phyloP scores from a whole-genome alignment of 1,284 basidiomycete species.

The Farysia itapuensis region DNA sequence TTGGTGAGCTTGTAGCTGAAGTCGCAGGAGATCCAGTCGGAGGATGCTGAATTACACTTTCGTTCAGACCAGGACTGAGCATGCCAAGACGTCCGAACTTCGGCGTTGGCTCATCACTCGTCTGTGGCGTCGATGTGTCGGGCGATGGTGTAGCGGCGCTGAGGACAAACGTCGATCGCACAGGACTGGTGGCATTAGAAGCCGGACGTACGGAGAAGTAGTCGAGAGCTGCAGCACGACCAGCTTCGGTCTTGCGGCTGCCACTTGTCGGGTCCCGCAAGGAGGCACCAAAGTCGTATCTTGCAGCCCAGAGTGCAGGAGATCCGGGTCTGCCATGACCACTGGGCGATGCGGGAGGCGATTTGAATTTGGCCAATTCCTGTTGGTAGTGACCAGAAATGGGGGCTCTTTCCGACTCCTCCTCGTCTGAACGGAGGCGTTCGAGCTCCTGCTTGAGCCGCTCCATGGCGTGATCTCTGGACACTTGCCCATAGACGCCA shows the following conservation, averaged over 20 bases:
- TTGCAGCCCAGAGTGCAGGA: conserved; percentile 43
- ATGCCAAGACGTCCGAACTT: conserved; percentile 45
- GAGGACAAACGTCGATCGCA: conserved; percentile 22
- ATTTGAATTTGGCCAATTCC: conserved; percentile 37
- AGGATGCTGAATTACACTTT: conserved; percentile 40
- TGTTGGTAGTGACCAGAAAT: conserved; percentile 19
- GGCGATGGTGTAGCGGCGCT: conserved; percentile 42
- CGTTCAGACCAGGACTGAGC: conserved; percentile 47
- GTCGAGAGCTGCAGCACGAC: conserved; percentile 49
- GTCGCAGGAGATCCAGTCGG: conserved; percentile 3
- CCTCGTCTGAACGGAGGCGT: conserved; percentile 62
- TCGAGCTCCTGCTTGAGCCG: conserved; percentile 64
- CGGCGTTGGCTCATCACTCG: conserved; percentile 23
- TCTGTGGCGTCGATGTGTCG: conserved; percentile 26
- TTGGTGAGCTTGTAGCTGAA: conserved; percentile 9
- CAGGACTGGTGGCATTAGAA: conserved; percentile 8
- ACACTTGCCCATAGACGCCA: conserved; percentile 54
- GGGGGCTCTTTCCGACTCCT: conserved; percentile 56
- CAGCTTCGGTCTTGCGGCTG: conserved; percentile 42
- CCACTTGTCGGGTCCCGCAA: conserved; percentile 61
- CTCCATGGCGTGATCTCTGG: conserved; percentile 53
- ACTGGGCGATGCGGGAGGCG: conserved; percentile 49
- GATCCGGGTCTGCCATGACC: conserved; percentile 55
- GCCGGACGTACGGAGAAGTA: conserved; percentile 50
- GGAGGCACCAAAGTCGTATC: conserved; percentile 65